Conservation (phyloP, 208 protist genomes). For the Crithidia bombi region DNA sequence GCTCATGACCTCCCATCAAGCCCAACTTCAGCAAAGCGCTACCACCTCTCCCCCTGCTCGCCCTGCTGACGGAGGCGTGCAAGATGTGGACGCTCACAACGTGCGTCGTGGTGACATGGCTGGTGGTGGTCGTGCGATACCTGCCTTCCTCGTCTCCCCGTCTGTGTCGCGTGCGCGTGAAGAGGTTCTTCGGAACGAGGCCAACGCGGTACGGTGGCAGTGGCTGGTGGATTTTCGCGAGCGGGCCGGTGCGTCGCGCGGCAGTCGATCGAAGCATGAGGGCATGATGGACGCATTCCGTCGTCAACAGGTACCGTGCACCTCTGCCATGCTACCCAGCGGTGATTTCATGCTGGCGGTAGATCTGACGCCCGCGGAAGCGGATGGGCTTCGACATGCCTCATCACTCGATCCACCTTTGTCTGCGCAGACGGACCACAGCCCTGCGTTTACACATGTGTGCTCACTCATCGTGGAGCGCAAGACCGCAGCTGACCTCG, state of each 20-base stretch:
- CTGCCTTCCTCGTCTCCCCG: not conserved
- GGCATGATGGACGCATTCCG: constrained; percentile 47
- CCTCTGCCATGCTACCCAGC: constrained; percentile 58
- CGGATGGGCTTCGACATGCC: not conserved
- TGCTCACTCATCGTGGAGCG: constrained; percentile 79
- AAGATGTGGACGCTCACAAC: not conserved
- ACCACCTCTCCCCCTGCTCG: not conserved
- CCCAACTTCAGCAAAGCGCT: not conserved
- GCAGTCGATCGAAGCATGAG: constrained; percentile 36
- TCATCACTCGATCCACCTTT: not conserved
- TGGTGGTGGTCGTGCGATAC: too few species aligned
- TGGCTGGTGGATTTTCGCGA: constrained; percentile 82
- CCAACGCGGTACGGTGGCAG: constrained; percentile 36
- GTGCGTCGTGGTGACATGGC: too few species aligned
- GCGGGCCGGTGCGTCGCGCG: constrained; percentile 38
- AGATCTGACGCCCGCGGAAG: constrained; percentile 18
- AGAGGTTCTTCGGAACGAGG: constrained; percentile 16
- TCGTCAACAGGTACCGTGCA: constrained; percentile 42
- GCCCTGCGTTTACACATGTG: constrained; percentile 25
- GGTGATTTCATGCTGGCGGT: constrained; percentile 76
- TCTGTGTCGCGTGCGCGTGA: constrained; percentile 11
- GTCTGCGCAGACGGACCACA: not conserved
- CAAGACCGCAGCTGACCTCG: constrained; percentile 77
- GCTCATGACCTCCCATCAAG: constrained; percentile 2
- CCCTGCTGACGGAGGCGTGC: not conserved